Base-by-base conservation (phyloP, 2,329 filamentous ascomycete genomes). In the Paecilomyces formosus region DNA sequence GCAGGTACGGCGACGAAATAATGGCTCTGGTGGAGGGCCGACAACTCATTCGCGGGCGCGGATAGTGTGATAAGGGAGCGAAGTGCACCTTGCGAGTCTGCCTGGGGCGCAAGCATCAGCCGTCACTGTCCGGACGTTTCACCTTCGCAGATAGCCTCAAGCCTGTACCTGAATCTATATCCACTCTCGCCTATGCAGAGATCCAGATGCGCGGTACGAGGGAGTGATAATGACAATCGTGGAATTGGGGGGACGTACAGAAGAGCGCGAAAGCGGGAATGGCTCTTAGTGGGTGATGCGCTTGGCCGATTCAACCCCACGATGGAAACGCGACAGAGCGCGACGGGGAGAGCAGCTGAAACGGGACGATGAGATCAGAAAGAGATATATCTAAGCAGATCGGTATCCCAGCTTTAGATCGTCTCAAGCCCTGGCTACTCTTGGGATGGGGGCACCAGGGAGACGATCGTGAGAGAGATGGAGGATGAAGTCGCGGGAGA, bases 51-150 rank as follows among this genome's bases (percentile, higher is more conserved):
- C 50, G 50, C 33, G 24, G 39, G n/a, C 22, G 35, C 28, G 18
- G 22, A 18, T 53, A 35, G 54, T 8, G 35, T 8, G 35, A 21
- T 45, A 53, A 53, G 31, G 54, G 39, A 54, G 12, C 53, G 26
- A 51, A 62, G 39, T 56, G 57, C 26, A 56, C 60, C 60, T 60
- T 60, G 60, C 60, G 45, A 55, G 50, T 52, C 24, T n/a, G 28
- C 54, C 54, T 50, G 39, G 35, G 53, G 28, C 53, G 53, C 53
- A 54, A 56, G 39, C 55, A 56, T 56, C 55, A 50, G 45, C 35
- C 55, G 39, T 35, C 45, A 13, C 49, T 7, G 22, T 28, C 24
- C 50, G 30, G 15, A 30, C 30, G 51, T 52, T 28, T 52, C 50
- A 52, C 50, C 22, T 52, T 52, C 4, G n/a, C 50, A 52, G n/a